Conservation (phyloP, 2,329 filamentous ascomycete genomes). For the Clonostachys byssicola region DNA sequence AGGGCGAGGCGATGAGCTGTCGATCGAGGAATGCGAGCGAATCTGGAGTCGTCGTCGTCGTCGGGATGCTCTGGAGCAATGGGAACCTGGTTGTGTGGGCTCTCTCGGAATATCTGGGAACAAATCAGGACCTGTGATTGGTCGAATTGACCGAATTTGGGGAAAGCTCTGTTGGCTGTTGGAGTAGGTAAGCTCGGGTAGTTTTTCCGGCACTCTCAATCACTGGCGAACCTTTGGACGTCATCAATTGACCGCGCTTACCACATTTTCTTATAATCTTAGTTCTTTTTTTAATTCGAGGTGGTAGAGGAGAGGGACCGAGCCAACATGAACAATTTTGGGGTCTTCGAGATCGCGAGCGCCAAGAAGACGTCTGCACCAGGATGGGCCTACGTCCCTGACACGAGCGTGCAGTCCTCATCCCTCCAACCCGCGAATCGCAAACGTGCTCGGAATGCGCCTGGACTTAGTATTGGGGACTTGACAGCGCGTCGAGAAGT, state of each 20-base stretch:
- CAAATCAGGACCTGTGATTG: not conserved
- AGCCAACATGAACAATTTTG: conserved; percentile 58
- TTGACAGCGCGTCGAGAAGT: conserved; percentile 78
- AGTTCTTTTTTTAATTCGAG: not conserved
- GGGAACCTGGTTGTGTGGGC: not conserved
- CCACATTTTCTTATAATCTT: not conserved
- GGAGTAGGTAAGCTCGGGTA: not conserved
- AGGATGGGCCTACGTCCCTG: conserved; percentile 90
- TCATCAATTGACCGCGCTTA: not conserved
- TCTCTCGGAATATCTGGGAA: not conserved
- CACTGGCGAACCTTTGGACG: too few species aligned
- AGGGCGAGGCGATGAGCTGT: not conserved
- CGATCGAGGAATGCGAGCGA: not conserved
- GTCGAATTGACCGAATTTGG: not conserved
- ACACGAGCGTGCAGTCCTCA: conserved; percentile 54
- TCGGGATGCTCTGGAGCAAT: not conserved
- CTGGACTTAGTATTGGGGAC: conserved; percentile 51
- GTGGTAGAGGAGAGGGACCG: too few species aligned
- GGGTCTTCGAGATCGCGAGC: conserved; percentile 79
- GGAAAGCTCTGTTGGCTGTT: not conserved
- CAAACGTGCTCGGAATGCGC: conserved; percentile 65
- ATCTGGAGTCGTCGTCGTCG: not conserved
- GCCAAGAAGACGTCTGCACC: conserved; percentile 67
- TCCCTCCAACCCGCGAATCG: conserved; percentile 50
- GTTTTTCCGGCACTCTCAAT: not conserved